phyloP scores from a whole-genome alignment of 2,329 filamentous ascomycete species.

The Alternaria infectoria region DNA sequence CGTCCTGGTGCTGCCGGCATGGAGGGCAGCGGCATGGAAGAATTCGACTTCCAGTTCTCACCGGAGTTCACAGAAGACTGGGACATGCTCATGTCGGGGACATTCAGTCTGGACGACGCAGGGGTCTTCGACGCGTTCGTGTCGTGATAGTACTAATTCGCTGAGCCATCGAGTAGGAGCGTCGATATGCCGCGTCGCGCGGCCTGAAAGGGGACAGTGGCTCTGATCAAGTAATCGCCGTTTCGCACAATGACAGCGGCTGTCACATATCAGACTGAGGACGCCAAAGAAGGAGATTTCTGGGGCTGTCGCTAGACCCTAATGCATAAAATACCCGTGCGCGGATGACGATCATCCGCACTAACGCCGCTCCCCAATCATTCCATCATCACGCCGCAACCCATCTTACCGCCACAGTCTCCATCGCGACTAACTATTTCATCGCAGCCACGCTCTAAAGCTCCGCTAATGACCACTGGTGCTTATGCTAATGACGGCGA shows the following conservation, averaged over 20 bases:
- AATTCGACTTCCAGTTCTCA: conserved; percentile 13
- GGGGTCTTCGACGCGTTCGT: conserved; percentile 8
- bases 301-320: conserved; percentile 7
- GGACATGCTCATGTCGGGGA: conserved; percentile 23
- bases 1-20: neutral
- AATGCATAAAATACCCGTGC: conserved; percentile 17
- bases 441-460: conserved; percentile 2
- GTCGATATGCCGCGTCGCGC: neutral
- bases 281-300: neutral
- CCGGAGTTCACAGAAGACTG: conserved; percentile 24
- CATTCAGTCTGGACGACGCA: conserved; percentile 16
- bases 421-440: neutral
- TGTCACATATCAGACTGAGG: neutral
- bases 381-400: neutral
- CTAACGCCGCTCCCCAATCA: conserved; percentile 5
- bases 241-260: conserved; percentile 10
- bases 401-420: conserved; percentile 10
- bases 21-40: neutral
- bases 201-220: neutral
- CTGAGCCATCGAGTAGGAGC: neutral
- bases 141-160: neutral
- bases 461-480: conserved; percentile 14
- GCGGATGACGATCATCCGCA: conserved; percentile 18
- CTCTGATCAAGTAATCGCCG: neutral
- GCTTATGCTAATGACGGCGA: neutral